Evolutionary conservation across 2,329 filamentous ascomycete genomes (phyloP), one percentile per base, ranked within the genome.

Genomic region (Fusarium illudens): DNA sequence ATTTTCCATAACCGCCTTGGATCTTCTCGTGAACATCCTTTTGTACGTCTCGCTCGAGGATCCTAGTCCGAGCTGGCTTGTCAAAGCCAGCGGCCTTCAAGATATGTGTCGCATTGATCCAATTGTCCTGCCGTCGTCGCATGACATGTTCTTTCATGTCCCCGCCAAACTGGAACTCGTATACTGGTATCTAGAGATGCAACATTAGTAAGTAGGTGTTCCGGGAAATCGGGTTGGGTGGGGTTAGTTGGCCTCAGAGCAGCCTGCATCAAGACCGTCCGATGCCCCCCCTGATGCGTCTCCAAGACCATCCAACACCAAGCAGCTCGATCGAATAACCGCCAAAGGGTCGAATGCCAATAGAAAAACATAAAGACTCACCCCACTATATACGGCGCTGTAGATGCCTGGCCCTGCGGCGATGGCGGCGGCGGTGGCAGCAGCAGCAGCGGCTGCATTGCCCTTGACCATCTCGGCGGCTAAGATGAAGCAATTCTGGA

Each of bases 21-120:
- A 99, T 94, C 82, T 99, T 99, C 82, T 98, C 96, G 77, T 99
- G 96, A 6, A 92, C 86, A 42, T 96, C 95, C 79, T 97, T 97
- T 76, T 99, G 96, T 8, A 99, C 95, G 76, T 99, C 96, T 70
- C 96, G 89, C 81, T 99, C 96, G 6, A 99, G 86, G 60, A 99
- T 98, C 67, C 96, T 89, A 37, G 96, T 99, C 77, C 96, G 87
- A 12, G 95, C 93, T 3, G 96, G 96, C 80, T 99, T 99, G 80
- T 99, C 96, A 76, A 97, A 97, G 58, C 95, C 95, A 66, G 96
- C 96, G 37, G 96, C 93, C 77, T 99, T 99, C 50, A 99, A 84
- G 63, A 99, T 98, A 77, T 99, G 96, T 56, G 96, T 99, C n/a
- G 96, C 96, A 84, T 99, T 99, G 82, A 99, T 96, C 94, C 95